Evolutionary conservation across 2,329 filamentous ascomycete genomes (phyloP).

Genomic region (Fusarium drepaniforme): DNA sequence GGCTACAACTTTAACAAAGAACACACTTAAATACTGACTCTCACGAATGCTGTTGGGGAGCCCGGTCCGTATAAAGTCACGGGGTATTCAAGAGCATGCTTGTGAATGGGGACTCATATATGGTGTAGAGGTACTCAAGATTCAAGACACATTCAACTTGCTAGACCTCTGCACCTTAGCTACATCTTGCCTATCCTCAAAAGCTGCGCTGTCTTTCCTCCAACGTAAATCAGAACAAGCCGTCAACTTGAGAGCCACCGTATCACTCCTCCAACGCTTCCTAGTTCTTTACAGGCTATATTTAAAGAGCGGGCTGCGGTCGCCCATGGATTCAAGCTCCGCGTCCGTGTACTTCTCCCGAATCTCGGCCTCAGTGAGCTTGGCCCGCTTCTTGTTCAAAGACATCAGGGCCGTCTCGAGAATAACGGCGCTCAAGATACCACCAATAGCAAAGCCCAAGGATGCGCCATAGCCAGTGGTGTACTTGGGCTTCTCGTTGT

Average conservation of each 20-base stretch:
- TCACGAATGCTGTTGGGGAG: neutral
- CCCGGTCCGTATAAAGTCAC: neutral
- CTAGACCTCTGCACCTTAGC: neutral
- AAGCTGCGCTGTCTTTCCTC: neutral
- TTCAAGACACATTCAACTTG: neutral
- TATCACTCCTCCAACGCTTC: too few relatives aligned
- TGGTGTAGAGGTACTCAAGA: neutral
- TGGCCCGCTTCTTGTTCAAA: slow-evolving; percentile 43
- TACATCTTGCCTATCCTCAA: neutral
- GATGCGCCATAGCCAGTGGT: slow-evolving; percentile 43
- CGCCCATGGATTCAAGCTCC: slow-evolving; percentile 49
- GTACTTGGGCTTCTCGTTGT: slow-evolving; percentile 41
- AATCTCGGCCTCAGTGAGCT: slow-evolving; percentile 41
- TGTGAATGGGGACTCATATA: neutral
- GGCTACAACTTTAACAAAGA: too few relatives aligned
- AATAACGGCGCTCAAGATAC: slow-evolving; percentile 25
- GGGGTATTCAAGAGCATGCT: neutral
- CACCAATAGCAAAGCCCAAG: slow-evolving; percentile 32
- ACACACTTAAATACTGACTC: neutral
- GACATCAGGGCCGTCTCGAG: slow-evolving; percentile 37
- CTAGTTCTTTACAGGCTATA: neutral
- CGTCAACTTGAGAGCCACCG: neutral
- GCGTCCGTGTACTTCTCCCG: slow-evolving; percentile 45
- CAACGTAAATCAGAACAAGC: neutral
- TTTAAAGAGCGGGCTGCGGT: slow-evolving; percentile 45